Base-by-base conservation (phyloP, 2,329 filamentous ascomycete genomes). In the Hymenotorrendiella dingleyae region DNA sequence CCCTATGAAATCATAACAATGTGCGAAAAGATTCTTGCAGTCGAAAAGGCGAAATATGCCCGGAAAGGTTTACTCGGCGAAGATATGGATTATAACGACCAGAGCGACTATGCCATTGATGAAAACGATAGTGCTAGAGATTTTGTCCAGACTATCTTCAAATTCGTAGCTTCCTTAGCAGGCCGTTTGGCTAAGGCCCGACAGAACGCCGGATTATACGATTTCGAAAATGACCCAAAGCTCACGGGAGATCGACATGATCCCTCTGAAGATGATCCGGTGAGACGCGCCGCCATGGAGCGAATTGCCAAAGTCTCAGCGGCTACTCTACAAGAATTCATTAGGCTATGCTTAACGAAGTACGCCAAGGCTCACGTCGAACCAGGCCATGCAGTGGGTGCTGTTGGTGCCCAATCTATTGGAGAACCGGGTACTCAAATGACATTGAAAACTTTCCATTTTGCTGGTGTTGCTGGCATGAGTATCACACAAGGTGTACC, bases 371-470 rank as follows among this genome's bases (percentile, higher is more conserved):
- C 91, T 1, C 86, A 88, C 52, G 86, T 94, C 16, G 90, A 98
- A 62, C 90, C 93, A 10, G 93, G 93, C 3, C 91, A 97, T 60
- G 90, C 93, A 4, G 93, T 98, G 0, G 93, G 93, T 49, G 93
- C 93, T 12, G 89, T 97, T 27, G 93, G 93, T 52, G 93, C 93
- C 1, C 93, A 98, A 64, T 97, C 91, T 1, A 98, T 98, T 56
- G 93, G 93, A 67, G 93, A 98, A 61, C 93, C 93, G 0, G 93
- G 93, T 62, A 98, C 93, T 1, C 93, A 98, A 66, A 98, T 98
- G 93, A 98, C 93, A 1, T 70, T 98, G 51, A 97, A 97, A 69
- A 97, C 93, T 62, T 97, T 97, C 80, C 93, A 97, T 84, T 98
- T 98, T 71, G 93, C 93, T 62, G 93, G 93, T 85, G 93, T 98